Base-by-base conservation (phyloP, 768 basidiomycete genomes). In the Gloeophyllum trabeum region DNA sequence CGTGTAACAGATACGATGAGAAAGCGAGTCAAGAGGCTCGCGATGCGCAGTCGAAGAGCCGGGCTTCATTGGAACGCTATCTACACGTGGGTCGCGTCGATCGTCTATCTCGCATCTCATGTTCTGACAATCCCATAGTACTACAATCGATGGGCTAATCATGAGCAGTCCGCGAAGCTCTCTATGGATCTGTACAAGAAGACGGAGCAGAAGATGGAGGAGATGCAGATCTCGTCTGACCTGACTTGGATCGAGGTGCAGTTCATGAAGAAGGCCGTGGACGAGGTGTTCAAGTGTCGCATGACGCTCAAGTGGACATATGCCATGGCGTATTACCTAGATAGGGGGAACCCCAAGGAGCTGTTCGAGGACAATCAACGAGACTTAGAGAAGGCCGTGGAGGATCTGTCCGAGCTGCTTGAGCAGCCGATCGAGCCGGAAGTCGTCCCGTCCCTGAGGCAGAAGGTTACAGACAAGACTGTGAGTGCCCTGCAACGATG, bases 131-230 rank as follows among this genome's bases (percentile, higher is more conserved):
- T 22, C 14, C n/a, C 28, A 3, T 49, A 96, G 91, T 99, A 98
- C 66, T 99, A 97, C 69, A 98, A 96, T 60, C 88, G 96, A 30
- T 99, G 90, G 88, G 89, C 96, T 5, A 99, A 99, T 61, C 96
- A 99, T 64, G 96, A 99, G 57, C 93, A 96, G 58, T 96, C 93
- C n/a, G 91, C 93, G 40, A 93, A 92, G 63, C 80, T 99, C 40
- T 92, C 94, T 14, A 60, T 87, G 13, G 91, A 97, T 49, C 68
- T 98, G 32, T 94, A 93, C 60, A 73, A 73, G 43, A 92, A 92
- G 68, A 97, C 94, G 10, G 93, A 99, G 73, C 92, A 94, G 76
- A 97, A 97, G 79, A 99, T 99, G 96, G 92, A 97, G 61, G 91
- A 96, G 63, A 94, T 98, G 84, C 96, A 98, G 67, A 75, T 91